A percentile compares a stretch with the other conserved stretches of the same genome.
Evolutionary conservation across 208 protist genomes (phyloP).

Genomic region (Wallacemonas sp.): DNA sequence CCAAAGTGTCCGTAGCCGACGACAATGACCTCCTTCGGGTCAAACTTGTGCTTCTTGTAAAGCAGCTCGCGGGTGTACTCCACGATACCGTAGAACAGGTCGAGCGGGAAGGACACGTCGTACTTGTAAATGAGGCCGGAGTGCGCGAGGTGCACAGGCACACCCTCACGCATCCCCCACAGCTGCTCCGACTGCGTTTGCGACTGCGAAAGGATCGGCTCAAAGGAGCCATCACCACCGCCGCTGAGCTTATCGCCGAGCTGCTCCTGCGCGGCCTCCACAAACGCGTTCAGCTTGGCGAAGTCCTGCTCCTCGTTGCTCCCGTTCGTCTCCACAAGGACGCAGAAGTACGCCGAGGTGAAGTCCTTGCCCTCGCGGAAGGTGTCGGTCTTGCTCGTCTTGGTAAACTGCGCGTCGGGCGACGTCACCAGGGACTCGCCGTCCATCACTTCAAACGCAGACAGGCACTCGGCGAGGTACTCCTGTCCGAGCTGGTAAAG

Average conservation of each 20-base stretch:
- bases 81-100: conserved; percentile 81
- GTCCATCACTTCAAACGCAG: conserved; percentile 95
- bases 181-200: conserved; percentile 49
- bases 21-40: conserved; percentile 65
- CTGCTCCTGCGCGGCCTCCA: conserved; percentile 46
- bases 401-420: conserved; percentile 46
- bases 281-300: conserved; percentile 69
- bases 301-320: conserved; percentile 90
- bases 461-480: conserved; percentile 91
- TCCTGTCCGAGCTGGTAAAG: conserved; percentile 79
- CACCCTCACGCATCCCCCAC: conserved; percentile 70
- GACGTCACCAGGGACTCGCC: conserved; percentile 68
- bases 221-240: conserved; percentile 27
- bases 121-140: conserved; percentile 75
- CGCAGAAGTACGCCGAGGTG: conserved; percentile 78
- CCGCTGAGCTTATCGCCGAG: conserved; percentile 41
- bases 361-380: conserved; percentile 48
- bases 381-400: conserved; percentile 40
- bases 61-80: conserved; percentile 72
- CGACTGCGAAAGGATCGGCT: conserved; percentile 71
- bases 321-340: conserved; percentile 94
- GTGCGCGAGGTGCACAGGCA: conserved; percentile 61
- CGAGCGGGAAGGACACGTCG: conserved; percentile 81
- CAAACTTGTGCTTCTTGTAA: conserved; percentile 49
- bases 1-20: conserved; percentile 97